phyloP scores from a whole-genome alignment of 83 land plant genomes.

The Picea abies region DNA sequence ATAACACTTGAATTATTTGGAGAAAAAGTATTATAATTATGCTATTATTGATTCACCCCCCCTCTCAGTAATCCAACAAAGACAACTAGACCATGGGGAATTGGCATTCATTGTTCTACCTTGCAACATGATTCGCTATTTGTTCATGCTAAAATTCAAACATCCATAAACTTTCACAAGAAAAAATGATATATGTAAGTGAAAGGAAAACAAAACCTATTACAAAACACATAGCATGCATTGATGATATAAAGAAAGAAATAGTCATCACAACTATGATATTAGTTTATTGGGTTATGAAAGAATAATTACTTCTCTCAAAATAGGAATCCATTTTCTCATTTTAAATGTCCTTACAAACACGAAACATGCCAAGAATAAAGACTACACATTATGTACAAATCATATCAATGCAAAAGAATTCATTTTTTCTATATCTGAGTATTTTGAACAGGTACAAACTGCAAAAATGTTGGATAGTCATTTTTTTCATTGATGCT shows the following conservation, averaged over 20 bases:
- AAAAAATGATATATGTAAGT: background rate
- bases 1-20: too few relatives aligned
- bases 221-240: background rate
- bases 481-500: too few relatives aligned
- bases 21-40: too few relatives aligned
- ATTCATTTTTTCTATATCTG: too few relatives aligned
- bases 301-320: background rate
- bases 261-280: background rate
- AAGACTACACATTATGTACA: background rate
- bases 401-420: background rate
- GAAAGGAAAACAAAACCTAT: background rate
- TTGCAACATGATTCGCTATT: constrained; percentile 1
- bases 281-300: background rate
- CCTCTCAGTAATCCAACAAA: too few relatives aligned
- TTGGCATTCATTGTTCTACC: background rate
- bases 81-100: background rate
- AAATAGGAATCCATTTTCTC: background rate
- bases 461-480: too few relatives aligned
- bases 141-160: background rate
- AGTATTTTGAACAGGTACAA: too few relatives aligned
- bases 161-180: too few relatives aligned
- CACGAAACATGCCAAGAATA: constrained; percentile 3
- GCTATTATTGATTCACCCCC: too few relatives aligned
- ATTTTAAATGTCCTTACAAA: background rate
- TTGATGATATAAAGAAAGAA: background rate